Base-by-base conservation (phyloP, 1,284 basidiomycete species). In the Apiotrichum siamense region DNA sequence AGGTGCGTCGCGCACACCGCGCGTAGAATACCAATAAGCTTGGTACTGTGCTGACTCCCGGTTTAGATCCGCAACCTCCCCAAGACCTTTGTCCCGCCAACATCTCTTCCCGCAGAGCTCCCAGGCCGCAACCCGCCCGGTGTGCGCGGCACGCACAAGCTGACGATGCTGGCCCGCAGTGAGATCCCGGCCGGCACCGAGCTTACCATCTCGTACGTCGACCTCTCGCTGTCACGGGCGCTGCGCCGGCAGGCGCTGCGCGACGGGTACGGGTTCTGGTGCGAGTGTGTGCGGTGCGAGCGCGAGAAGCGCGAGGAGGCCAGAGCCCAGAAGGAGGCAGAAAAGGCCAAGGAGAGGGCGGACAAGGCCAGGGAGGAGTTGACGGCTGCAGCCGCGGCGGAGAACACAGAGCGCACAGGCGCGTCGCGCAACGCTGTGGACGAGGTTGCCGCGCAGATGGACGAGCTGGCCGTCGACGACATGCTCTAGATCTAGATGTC, bases 201-300 rank as follows among this genome's bases (percentile, higher is more conserved):
- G 69, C 77, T 92, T 26, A 52, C 66, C 0, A 69, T 83, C 12
- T 80, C 87, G 1, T 93, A 93, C 61, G 87, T 90, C 48, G 80
- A 91, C 63, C 85, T 87, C 0, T 70, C 71, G 7, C 57, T 79
- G 29, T 67, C 78, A 3, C 76, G 86, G 25, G 73, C 73, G 11
- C 77, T 76, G 49, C 79, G 89, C 20, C 76, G 83, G 44, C 67
- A 76, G 40, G 77, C 80, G 55, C 70, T 93, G 36, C 74, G 81
- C 52, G 84, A 81, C 47, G 87, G 83, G 12, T 72, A 71, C 52
- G 90, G 88, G 80, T 36, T 87, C 85, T 68, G 86, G 84, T 91
- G 88, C 64, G 62, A 61, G 25, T 90, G 88, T 65, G 71, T 75
- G 53, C 76, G 82, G 23, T 90, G 88, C 67, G 60, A 78, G n/a